Evolutionary conservation across 2,329 filamentous ascomycete genomes (phyloP), one percentile per base, ranked within the genome.

Genomic region (Nothopassalora personata): DNA sequence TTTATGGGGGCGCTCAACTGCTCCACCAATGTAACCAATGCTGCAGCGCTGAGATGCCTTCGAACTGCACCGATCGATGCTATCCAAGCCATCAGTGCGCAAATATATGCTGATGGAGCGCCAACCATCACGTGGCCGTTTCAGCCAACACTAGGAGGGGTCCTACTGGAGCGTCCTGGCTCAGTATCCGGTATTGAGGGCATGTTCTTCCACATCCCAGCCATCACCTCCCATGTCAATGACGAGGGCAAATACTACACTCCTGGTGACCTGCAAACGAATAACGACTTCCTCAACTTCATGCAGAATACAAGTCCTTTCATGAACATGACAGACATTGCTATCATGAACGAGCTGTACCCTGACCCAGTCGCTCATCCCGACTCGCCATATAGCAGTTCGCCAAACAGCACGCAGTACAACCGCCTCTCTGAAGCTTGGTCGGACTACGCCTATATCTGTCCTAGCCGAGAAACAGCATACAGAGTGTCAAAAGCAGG

Each of bases 191-290:
- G 83, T 68, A 75, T 28, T 72, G 78, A 59, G 0, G 75, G 79
- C 1, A 71, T 74, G 11, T 82, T 79, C 68, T 77, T 86, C 62
- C 77, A 78, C 62, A 76, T 86, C 5, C 83, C 85, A 5, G 80
- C 90, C 50, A 74, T 90, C 46, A 88, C 86, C 0, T 87, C 87
- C 7, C 90, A 86, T 75, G 86, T 85, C 72, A 82, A 83, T 31
- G 84, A 90, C 66, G 87, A 90, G 70, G 87, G 87, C n/a, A 80
- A 84, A 1, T 70, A 77, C 30, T 90, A 89, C 67, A 81, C 89
- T 0, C 81, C 85, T 0, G 69, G 74, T 8, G 65, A 70, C 4
- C 76, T 81, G 56, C 73, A 77, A 15, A 76, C 75, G 3, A 74
- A 80, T 7, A 73, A 71, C 0, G 78, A 85, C 15, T 86, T 89